A percentile compares a stretch with the other conserved stretches of the same genome.
phyloP scores from a whole-genome alignment of 257 asterid genomes.

The Linderniella brevidens region DNA sequence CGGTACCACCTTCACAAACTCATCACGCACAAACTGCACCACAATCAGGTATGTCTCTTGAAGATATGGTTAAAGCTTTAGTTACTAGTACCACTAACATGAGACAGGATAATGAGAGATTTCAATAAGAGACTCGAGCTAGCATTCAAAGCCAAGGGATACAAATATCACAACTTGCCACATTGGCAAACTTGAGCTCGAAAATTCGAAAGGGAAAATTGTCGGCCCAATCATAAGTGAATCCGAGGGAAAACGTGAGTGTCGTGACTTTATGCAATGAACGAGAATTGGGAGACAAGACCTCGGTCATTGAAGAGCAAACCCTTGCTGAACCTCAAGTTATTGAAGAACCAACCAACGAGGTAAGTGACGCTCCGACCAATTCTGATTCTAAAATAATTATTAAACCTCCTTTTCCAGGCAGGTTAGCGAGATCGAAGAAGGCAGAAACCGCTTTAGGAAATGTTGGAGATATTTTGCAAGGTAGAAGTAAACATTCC shows the following conservation, averaged over 20 bases:
- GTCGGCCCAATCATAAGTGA: not conserved
- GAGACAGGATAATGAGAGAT: not conserved
- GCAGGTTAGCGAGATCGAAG: not conserved
- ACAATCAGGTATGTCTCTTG: not conserved
- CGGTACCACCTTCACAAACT: not conserved
- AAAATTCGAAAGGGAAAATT: not conserved
- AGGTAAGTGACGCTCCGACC: not conserved
- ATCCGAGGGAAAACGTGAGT: not conserved
- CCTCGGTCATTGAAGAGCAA: not conserved
- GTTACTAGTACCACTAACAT: not conserved
- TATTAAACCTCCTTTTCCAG: not conserved
- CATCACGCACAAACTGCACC: not conserved
- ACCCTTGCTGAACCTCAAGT: not conserved
- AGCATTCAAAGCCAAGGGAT: not conserved
- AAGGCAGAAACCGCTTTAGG: not conserved
- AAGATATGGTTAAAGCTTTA: not conserved
- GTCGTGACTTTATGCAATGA: not conserved
- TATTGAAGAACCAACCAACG: not conserved
- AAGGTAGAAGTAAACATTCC: conserved; percentile 2
- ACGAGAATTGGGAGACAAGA: not conserved
- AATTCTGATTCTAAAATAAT: not conserved
- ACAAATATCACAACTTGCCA: not conserved
- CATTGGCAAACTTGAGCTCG: not conserved
- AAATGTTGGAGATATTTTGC: not conserved
- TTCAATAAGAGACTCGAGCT: not conserved